These are phyloP conservation scores for Lentinula detonsa DNA, from an alignment of 768 basidiomycete species.

Conservation along the genomic window DNA sequence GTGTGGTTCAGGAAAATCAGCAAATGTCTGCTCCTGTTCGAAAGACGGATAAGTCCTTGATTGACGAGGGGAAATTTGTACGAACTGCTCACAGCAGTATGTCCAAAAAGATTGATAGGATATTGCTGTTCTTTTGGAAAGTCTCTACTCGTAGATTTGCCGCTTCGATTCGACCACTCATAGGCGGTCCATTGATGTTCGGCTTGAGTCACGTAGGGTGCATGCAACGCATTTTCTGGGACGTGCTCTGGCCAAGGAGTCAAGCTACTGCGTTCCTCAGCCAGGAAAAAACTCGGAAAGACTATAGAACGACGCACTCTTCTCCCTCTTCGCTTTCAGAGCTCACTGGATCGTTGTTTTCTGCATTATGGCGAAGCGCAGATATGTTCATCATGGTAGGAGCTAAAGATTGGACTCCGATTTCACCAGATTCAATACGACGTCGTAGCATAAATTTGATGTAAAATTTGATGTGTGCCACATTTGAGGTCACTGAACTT, in stretches of 20 bases:
- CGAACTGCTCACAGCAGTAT: background rate
- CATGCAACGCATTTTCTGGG: background rate
- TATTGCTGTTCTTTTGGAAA: slow-evolving; percentile 1
- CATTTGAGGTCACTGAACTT: background rate
- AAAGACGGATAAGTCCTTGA: background rate
- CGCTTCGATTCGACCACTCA: slow-evolving; percentile 3
- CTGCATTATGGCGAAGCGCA: slow-evolving; percentile 4
- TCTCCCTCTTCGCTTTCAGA: slow-evolving; percentile 6
- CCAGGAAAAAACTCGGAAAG: background rate
- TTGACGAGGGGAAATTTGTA: background rate
- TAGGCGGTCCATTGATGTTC: background rate
- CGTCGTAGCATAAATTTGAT: background rate
- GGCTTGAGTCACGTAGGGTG: background rate
- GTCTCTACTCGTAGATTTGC: background rate
- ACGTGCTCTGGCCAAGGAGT: slow-evolving; percentile 4
- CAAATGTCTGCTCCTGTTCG: background rate
- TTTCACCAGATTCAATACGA: background rate
- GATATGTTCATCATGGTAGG: slow-evolving; percentile 6
- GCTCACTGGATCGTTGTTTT: background rate
- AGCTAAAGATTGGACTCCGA: background rate
- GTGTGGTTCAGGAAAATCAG: slow-evolving; percentile 3
- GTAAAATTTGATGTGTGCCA: background rate
- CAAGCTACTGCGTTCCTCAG: background rate
- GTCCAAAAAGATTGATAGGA: slow-evolving; percentile 1
- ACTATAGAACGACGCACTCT: background rate